Percentiles rank a stretch among this genome's conserved stretches.
phyloP scores from a whole-genome alignment of 306 rosid genomes.

The Fagus sylvatica region DNA sequence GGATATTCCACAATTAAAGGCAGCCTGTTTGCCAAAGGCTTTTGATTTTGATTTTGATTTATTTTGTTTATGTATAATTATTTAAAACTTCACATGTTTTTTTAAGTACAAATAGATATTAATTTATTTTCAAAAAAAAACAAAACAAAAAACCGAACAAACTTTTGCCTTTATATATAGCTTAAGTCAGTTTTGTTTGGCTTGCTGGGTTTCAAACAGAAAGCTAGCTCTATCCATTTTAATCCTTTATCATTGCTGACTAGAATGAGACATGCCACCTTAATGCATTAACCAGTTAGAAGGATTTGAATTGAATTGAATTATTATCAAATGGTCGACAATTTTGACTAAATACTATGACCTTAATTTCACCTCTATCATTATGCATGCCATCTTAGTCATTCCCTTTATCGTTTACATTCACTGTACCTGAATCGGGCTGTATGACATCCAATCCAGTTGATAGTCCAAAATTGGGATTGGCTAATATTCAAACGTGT shows the following conservation, averaged over 20 bases:
- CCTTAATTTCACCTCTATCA: background rate
- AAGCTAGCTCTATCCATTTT: background rate
- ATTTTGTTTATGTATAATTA: no score
- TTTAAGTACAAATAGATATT: no score
- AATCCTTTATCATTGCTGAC: background rate
- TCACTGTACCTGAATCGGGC: no score
- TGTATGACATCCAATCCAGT: no score
- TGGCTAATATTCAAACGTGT: background rate
- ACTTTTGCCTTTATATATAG: background rate
- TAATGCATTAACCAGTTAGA: background rate
- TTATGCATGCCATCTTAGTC: background rate
- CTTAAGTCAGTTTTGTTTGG: background rate
- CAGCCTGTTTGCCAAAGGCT: no score
- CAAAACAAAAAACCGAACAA: no score
- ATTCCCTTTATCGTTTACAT: background rate
- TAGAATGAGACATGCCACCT: background rate
- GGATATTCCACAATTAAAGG: no score
- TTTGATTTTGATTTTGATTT: no score
- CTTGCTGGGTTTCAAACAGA: background rate
- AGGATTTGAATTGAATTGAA: background rate
- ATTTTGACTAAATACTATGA: background rate
- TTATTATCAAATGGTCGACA: background rate
- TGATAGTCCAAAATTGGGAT: no score
- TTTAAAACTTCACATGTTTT: no score
- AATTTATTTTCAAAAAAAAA: no score